Evolutionary conservation across 2,329 filamentous ascomycete species (phyloP), one percentile per base, ranked within the genome.

Genomic region (Fusarium sp.): DNA sequence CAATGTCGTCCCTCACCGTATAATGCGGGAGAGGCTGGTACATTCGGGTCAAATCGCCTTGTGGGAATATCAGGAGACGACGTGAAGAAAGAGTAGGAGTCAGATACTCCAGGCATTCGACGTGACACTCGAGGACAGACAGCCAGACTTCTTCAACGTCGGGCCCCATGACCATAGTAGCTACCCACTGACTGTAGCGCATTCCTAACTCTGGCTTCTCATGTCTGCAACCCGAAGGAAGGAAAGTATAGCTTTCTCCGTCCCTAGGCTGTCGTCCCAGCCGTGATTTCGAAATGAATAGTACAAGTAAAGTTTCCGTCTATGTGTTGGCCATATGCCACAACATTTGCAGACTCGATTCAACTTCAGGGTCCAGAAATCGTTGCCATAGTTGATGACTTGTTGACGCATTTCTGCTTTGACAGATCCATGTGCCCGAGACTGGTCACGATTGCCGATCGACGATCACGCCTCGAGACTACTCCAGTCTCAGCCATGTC

Each of bases 381-480:
- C 44, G 59, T 64, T 56, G 47, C 44, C 39, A 65, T 45, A 55
- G 61, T 32, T 56, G 47, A 42, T 20, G 51, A 51, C 30, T 59
- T 51, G 38, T 38, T 65, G 67, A 73, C 60, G 39, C 54, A 72
- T 62, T 59, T 54, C 34, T 68, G 39, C 65, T 54, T 67, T 67
- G 60, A 55, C 34, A 67, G 54, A 60, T 41, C 66, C 66, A 63
- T 73, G 66, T 58, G 55, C 57, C 52, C 38, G 54, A 57, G 47
- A 67, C 45, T 67, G 62, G 55, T 64, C 65, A 75, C 68, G 76
- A 78, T 78, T 76, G 67, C 73, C 76, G 76, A 78, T 74, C 63
- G 75, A 69, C 69, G 76, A 78, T 77, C 76, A 72, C 44, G 47
- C 45, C 55, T 56, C 64, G 52, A 68, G 64, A 62, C 59, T 56